phyloP scores from a whole-genome alignment of 768 basidiomycete species.

The Tylopilus sp. region DNA sequence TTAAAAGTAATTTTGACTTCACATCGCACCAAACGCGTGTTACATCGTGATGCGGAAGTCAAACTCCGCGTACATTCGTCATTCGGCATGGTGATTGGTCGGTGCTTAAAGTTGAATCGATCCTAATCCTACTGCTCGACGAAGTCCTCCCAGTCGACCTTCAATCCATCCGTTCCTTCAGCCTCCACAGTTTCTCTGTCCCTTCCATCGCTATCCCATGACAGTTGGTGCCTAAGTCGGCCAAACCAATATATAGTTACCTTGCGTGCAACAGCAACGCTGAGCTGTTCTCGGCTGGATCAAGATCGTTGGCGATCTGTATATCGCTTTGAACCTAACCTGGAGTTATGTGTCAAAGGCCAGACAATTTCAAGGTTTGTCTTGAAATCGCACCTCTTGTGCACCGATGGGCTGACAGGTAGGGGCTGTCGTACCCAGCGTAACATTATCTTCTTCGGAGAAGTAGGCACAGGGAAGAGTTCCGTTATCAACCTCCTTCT shows the following conservation, averaged over 20 bases:
- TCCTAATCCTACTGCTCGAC: conserved; percentile 1
- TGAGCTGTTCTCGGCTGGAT: neutral
- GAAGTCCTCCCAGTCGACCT: neutral
- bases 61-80: conserved; percentile 2
- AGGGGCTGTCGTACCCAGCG: no score
- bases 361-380: conserved; percentile 11
- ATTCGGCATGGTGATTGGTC: neutral
- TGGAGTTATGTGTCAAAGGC: neutral
- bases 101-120: conserved; percentile 1
- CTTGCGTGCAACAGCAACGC: neutral
- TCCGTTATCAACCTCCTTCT: no score
- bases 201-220: neutral
- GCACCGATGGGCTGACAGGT: conserved; percentile 1
- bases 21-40: conserved; percentile 10
- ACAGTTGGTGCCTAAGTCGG: neutral
- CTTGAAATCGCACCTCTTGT: neutral
- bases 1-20: neutral
- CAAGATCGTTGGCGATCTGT: neutral
- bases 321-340: neutral
- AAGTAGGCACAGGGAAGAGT: no score
- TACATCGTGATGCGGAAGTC: neutral
- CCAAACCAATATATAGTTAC: neutral
- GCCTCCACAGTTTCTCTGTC: neutral
- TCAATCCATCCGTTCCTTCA: neutral
- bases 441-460: no score